Evolutionary conservation across 2,329 filamentous ascomycete species (phyloP).

Genomic region (Fusarium penzigii): DNA sequence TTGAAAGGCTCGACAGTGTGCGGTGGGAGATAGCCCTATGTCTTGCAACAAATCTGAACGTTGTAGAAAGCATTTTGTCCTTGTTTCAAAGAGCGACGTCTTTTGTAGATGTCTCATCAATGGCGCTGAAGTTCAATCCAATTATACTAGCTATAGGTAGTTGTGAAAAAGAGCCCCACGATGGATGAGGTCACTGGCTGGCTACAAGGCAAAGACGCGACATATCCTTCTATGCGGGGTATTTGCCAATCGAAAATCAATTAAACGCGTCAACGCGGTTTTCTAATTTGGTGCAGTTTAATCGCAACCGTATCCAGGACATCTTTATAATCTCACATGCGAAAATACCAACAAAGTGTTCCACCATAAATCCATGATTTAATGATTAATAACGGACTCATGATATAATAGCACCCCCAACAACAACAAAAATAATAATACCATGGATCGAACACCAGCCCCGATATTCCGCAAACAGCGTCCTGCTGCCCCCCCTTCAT

Average conservation of each 20-base stretch:
- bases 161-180: conserved; percentile 7
- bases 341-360: conserved; percentile 8
- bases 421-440: no score
- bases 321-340: conserved; percentile 10
- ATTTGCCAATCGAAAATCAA: conserved; percentile 36
- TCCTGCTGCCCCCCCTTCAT: conserved; percentile 41
- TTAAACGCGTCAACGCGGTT: conserved; percentile 43
- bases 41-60: conserved; percentile 25
- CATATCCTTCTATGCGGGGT: conserved; percentile 21
- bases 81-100: conserved; percentile 2
- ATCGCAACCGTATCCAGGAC: not conserved
- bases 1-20: conserved; percentile 47
- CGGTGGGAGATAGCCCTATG: conserved; percentile 28
- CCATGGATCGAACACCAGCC: conserved; percentile 42
- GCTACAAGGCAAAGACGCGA: conserved; percentile 2
- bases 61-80: conserved; percentile 28
- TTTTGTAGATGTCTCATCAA: not conserved
- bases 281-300: not conserved
- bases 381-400: conserved; percentile 14
- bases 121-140: no score
- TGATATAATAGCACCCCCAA: no score
- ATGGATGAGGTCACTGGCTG: conserved; percentile 35
- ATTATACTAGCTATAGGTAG: not conserved
- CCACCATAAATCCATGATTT: not conserved
- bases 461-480: conserved; percentile 40